phyloP scores from a whole-genome alignment of 352 stramenopile genomes.

The Pythium dissimile region DNA sequence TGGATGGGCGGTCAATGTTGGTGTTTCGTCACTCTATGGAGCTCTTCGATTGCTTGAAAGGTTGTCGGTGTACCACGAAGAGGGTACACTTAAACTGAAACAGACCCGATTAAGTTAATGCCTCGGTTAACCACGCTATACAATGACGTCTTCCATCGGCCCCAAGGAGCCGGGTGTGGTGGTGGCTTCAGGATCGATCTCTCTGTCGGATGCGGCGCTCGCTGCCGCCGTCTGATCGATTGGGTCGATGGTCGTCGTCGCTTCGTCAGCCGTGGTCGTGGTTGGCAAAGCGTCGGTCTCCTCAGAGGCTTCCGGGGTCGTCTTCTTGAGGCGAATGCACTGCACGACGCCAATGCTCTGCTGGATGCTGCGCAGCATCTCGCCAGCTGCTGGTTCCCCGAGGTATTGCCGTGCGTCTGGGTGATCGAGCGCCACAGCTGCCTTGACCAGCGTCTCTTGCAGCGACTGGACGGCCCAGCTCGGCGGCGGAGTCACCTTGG shows the following conservation, averaged over 20 bases:
- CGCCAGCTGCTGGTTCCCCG: slow-evolving; percentile 17
- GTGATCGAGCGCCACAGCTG: slow-evolving; percentile 18
- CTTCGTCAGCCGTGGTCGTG: background rate
- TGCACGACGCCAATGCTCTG: slow-evolving; percentile 30
- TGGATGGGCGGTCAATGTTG: background rate
- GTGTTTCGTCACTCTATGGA: background rate
- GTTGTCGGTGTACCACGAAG: slow-evolving; percentile 2
- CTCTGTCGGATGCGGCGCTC: background rate
- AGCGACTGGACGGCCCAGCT: slow-evolving; percentile 22
- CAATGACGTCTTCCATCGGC: slow-evolving; percentile 8
- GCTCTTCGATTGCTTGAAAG: background rate
- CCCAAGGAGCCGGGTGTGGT: too few species aligned
- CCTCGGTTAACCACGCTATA: slow-evolving; percentile 11
- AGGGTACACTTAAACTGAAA: background rate
- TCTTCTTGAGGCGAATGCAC: slow-evolving; percentile 26
- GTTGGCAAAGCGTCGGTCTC: background rate
- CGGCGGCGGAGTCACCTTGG: background rate
- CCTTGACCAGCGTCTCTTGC: slow-evolving; percentile 19
- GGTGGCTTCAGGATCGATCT: background rate
- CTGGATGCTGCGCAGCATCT: slow-evolving; percentile 30
- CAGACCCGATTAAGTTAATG: slow-evolving; percentile 21
- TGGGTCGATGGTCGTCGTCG: background rate
- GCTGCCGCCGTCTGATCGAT: background rate
- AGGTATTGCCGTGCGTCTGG: slow-evolving; percentile 20
- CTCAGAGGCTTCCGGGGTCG: background rate